phyloP scores from a whole-genome alignment of 306 rosid genomes.

The Abrus pulchellus region DNA sequence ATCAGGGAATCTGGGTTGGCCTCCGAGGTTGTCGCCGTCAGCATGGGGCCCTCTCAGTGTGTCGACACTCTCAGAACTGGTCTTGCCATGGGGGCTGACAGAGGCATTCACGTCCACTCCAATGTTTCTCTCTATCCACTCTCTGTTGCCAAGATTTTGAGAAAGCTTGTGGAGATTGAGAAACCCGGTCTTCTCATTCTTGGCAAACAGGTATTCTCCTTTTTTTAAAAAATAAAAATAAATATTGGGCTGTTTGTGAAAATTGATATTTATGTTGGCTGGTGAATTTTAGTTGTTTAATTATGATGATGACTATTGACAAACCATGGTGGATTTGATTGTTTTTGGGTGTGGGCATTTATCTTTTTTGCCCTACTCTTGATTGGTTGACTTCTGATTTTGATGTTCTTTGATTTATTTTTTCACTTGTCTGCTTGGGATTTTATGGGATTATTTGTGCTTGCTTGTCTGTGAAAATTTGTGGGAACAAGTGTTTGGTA shows the following conservation, averaged over 20 bases:
- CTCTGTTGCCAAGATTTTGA: constrained; percentile 80
- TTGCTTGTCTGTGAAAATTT: too few relatives aligned
- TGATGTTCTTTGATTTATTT: too few relatives aligned
- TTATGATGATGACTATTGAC: background rate
- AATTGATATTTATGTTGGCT: constrained; percentile 26
- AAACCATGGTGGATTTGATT: background rate
- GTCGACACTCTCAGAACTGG: constrained; percentile 87
- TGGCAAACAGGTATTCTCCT: constrained; percentile 76
- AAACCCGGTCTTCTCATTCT: constrained; percentile 84
- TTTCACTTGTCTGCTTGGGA: too few relatives aligned
- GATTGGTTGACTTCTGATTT: too few relatives aligned
- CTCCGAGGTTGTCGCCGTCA: constrained; percentile 89
- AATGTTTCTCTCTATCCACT: constrained; percentile 66
- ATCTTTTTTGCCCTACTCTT: too few relatives aligned
- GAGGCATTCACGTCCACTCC: constrained; percentile 86
- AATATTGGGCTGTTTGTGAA: background rate
- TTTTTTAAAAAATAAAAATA: background rate
- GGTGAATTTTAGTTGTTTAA: background rate
- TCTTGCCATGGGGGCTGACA: constrained; percentile 93
- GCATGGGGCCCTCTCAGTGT: constrained; percentile 80
- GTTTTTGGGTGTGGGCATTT: too few relatives aligned
- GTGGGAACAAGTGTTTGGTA: too few relatives aligned
- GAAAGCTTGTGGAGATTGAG: constrained; percentile 79
- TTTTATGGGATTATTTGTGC: too few relatives aligned
- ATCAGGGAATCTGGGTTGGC: constrained; percentile 82